Base-by-base conservation (phyloP, 495 filamentous ascomycete genomes). In the Patellaria atrata region DNA sequence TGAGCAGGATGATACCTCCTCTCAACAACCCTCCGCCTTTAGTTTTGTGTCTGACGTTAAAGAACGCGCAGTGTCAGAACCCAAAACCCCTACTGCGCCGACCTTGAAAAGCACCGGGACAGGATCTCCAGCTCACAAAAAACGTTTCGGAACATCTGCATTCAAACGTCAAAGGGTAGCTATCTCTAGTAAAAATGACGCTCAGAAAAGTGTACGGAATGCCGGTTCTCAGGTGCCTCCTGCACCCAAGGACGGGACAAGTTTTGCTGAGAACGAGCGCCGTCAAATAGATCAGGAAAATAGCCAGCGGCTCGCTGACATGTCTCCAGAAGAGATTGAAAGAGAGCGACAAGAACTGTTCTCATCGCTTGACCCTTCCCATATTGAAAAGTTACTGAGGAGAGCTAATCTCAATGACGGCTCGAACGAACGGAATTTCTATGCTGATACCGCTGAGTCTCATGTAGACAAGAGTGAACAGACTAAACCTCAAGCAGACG, bases 81-180 rank as follows among this genome's bases (percentile, higher is more conserved):
- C 68, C 1, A 68, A 65, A 27, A 55, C 71, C n/a, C 80, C 83
- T 4, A 62, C 65, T 30, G 73, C 77, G 8, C 77, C 78, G 3
- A 68, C 62, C 33, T 55, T 68, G 12, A 69, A 70, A 24, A 54
- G 48, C 14, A 65, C 70, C 15, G 50, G 67, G 4, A 75, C 66
- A n/a, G 89, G 87, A 1, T 96, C 94, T 42, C 89, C 89, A 17
- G 71, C 70, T 27, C 86, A 80, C 59, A 86, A 79, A 50, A 86
- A 78, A 48, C 75, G 87, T 25, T 59, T 57, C n/a, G 62, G 67
- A 25, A 48, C 62, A 0, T 91, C 83, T 4, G 68, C 75, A 19
- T 93, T 93, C 65, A 85, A 82, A 46, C 73, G 82, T 50, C 72
- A 70, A 45, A 62, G 38, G 26, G 47, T 39, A 7, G 24, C 30